Evolutionary conservation across 805 yeast species (phyloP).

Genomic region (Suhomyces tanzawaensis): DNA sequence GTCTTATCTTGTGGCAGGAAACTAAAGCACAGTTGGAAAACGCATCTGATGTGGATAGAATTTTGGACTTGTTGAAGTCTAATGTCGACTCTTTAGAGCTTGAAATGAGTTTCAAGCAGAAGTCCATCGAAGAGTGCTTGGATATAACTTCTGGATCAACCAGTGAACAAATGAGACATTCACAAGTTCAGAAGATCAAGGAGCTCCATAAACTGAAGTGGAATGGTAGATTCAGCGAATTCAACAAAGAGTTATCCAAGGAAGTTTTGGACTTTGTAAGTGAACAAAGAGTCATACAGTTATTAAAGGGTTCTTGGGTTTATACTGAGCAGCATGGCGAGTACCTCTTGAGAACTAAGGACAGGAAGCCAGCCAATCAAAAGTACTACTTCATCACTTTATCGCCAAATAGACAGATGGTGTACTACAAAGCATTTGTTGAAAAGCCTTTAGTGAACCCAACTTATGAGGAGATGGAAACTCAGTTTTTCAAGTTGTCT

Average conservation of each 20-base stretch:
- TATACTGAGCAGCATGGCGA: constrained; percentile 56
- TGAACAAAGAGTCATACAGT: constrained; percentile 69
- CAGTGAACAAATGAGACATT: constrained; percentile 50
- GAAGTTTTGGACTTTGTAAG: constrained; percentile 71
- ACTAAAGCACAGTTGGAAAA: constrained; percentile 49
- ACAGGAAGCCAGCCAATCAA: constrained; percentile 15
- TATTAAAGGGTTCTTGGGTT: constrained; percentile 82
- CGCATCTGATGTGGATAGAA: constrained; percentile 49
- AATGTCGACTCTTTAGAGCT: constrained; percentile 29
- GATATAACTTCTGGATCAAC: constrained; percentile 39
- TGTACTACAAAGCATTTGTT: constrained; percentile 59
- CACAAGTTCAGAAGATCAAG: constrained; percentile 49
- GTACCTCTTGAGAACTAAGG: constrained; percentile 21
- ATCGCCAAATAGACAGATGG: constrained; percentile 62
- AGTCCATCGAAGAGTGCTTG: constrained; percentile 45
- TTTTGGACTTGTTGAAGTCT: constrained; percentile 43
- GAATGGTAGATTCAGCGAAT: constrained; percentile 43
- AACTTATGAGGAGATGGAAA: constrained; percentile 56
- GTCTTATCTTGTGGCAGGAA: constrained; percentile 63
- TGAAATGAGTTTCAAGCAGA: constrained; percentile 17
- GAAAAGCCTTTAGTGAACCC: constrained; percentile 50
- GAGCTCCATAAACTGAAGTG: constrained; percentile 39
- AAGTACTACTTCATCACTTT: constrained; percentile 56
- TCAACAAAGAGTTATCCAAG: constrained; percentile 47
- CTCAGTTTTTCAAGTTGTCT: constrained; percentile 48